Evolutionary conservation across 106 monocot species (phyloP), one percentile per base, ranked within the genome.

Genomic region (Dendrobium chrysotoxum): DNA sequence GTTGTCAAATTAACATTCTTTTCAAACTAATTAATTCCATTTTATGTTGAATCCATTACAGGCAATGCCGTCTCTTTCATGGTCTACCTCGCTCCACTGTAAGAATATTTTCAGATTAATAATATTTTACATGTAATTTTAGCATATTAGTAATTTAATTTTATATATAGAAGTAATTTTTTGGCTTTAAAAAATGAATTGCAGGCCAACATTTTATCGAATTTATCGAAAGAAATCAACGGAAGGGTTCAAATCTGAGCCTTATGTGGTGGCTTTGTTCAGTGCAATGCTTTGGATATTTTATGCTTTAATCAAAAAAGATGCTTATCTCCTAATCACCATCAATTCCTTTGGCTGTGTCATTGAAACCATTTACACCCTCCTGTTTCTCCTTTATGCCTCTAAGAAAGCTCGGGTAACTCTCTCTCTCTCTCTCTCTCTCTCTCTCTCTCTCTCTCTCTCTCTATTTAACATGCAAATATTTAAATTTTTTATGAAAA

Each of bases 31-130:
- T 13, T 50, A 50, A 50, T 50, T 50, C 50, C 50, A 50, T 13
- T 50, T 50, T 31, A 70, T 70, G 2, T 13, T 46, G 40, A 1
- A 42, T 84, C 2, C 25, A 53, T 82, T 79, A 54, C 35, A 89
- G 89, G 89, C 58, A 86, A 89, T 73, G 13, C 85, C 70, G 82
- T 89, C 47, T 89, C 89, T 72, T 89, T 87, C 80, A 77, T 82
- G 82, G 86, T 89, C 42, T 87, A 78, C 77, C 84, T 89, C 38
- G 75, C 89, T 61, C 89, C 89, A 67, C 65, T 84, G 89, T 89
- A 85, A 89, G 86, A 66, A 38, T 72, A 10, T 71, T 5, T 28
- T 40, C 7, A 40, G 42, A 13, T 35, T 30, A 13, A 16, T 70
- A 31, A 3, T 28, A 30, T 66, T 64, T 23, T 21, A 35, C 35